Evolutionary conservation across 495 filamentous ascomycete species (phyloP).

Genomic region (Bombardia bombarda): DNA sequence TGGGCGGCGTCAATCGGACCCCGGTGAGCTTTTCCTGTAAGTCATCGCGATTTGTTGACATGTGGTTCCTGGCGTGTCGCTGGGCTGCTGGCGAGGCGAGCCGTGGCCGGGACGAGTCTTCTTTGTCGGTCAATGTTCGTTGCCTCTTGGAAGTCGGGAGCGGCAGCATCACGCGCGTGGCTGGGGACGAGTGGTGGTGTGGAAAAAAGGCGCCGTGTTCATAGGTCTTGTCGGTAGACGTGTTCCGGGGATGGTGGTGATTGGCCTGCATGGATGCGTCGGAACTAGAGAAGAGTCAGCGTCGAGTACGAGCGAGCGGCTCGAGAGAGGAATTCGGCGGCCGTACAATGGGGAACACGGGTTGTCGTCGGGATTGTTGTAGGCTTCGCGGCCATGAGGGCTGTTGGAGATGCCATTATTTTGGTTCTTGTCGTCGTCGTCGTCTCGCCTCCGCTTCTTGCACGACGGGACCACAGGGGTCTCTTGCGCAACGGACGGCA

Average conservation of each 20-base stretch:
- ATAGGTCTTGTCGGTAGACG: too few relatives aligned
- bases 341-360: conserved; percentile 27
- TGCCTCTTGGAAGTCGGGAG: conserved; percentile 26
- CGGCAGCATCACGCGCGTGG: conserved; percentile 24
- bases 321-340: conserved; percentile 3
- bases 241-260: too few relatives aligned
- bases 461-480: conserved; percentile 14
- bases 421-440: conserved; percentile 19
- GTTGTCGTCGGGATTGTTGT: conserved; percentile 4
- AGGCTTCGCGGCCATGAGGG: too few relatives aligned
- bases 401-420: conserved; percentile 1
- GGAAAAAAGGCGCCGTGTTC: conserved; percentile 5
- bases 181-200: conserved; percentile 8
- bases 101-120: conserved; percentile 5
- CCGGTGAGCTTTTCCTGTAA: not conserved
- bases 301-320: not conserved
- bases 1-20: conserved; percentile 1
- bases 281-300: conserved; percentile 8
- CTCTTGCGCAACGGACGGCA: conserved; percentile 27
- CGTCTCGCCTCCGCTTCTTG: conserved; percentile 37
- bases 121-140: conserved; percentile 6
- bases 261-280: conserved; percentile 8
- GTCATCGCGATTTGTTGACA: not conserved
- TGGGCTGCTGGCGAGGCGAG: conserved; percentile 4
- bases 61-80: conserved; percentile 2